A percentile compares a stretch with the other conserved stretches of the same genome.
Conservation (phyloP, 2,329 filamentous ascomycete genomes). For the Simplicillium sp. region DNA sequence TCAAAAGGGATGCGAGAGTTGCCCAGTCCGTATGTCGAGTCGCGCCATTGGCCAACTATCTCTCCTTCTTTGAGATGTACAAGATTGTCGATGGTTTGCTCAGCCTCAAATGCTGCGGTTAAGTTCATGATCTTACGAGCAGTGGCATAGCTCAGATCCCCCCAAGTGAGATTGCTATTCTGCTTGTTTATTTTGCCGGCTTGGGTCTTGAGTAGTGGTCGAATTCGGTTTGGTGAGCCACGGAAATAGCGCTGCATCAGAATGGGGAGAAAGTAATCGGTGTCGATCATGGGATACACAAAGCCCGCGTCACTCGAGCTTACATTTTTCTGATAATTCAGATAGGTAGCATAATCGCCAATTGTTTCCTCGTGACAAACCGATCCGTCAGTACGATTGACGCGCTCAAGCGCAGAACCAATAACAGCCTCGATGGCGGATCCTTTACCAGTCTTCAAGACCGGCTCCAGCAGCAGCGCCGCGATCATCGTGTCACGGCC, state of each 20-base stretch:
- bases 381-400: conserved; percentile 49
- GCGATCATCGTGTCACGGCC: conserved; percentile 57
- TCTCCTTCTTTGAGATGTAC: conserved; percentile 46
- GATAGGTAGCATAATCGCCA: conserved; percentile 53
- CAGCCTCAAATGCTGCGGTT: conserved; percentile 42
- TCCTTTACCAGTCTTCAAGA: conserved; percentile 44
- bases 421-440: conserved; percentile 53
- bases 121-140: conserved; percentile 49
- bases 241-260: conserved; percentile 49
- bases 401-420: conserved; percentile 47
- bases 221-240: conserved; percentile 26
- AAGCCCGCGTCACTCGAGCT: conserved; percentile 42
- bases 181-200: conserved; percentile 35
- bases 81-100: conserved; percentile 42
- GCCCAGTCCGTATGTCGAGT: conserved; percentile 49
- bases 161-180: conserved; percentile 43
- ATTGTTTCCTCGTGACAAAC: conserved; percentile 58
- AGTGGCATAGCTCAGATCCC: conserved; percentile 38
- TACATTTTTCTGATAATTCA: conserved; percentile 44
- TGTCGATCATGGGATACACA: conserved; percentile 54
- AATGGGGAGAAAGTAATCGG: conserved; percentile 51
- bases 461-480: conserved; percentile 44
- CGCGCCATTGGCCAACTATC: conserved; percentile 53
- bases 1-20: conserved; percentile 56
- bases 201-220: conserved; percentile 26